A percentile compares a stretch with the other conserved stretches of the same genome.
Evolutionary conservation across 306 rosid genomes (phyloP).

Genomic region (Quercus parvula): DNA sequence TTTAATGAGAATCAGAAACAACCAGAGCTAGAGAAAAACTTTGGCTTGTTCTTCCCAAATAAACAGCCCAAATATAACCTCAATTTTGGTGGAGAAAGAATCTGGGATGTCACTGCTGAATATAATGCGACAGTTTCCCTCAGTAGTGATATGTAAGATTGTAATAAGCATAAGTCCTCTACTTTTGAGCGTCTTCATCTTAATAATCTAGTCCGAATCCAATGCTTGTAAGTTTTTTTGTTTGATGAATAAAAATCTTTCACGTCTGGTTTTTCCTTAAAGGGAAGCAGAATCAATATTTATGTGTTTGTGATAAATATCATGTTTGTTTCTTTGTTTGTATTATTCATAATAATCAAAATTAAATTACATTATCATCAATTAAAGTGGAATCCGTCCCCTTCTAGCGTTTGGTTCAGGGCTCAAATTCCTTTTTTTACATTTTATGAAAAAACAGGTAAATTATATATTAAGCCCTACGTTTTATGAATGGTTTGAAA

Average conservation of each 20-base stretch:
- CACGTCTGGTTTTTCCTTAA: not conserved
- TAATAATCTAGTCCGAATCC: not conserved
- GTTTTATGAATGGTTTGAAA: too few relatives aligned
- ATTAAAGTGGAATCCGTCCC: too few relatives aligned
- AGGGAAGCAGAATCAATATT: too few relatives aligned
- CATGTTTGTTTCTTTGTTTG: too few relatives aligned
- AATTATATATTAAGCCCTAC: too few relatives aligned
- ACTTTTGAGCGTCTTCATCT: not conserved
- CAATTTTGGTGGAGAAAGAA: conserved; percentile 25
- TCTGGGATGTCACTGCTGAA: conserved; percentile 3
- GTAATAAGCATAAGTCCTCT: not conserved
- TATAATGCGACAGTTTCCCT: conserved; percentile 12
- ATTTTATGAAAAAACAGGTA: too few relatives aligned
- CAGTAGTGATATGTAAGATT: conserved; percentile 19
- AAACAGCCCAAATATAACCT: conserved; percentile 27
- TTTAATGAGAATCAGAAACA: conserved; percentile 34
- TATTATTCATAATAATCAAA: too few relatives aligned
- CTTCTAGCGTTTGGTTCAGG: too few relatives aligned
- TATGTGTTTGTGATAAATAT: too few relatives aligned
- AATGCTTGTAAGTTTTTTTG: not conserved
- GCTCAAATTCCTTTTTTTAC: too few relatives aligned
- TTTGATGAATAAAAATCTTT: not conserved
- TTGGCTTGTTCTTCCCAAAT: conserved; percentile 31
- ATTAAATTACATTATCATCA: too few relatives aligned
- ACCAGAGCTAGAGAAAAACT: conserved; percentile 31